Percentiles rank a stretch among this genome's conserved stretches.
phyloP scores from a whole-genome alignment of 2,329 filamentous ascomycete species.

The Plenodomus lindquistii region DNA sequence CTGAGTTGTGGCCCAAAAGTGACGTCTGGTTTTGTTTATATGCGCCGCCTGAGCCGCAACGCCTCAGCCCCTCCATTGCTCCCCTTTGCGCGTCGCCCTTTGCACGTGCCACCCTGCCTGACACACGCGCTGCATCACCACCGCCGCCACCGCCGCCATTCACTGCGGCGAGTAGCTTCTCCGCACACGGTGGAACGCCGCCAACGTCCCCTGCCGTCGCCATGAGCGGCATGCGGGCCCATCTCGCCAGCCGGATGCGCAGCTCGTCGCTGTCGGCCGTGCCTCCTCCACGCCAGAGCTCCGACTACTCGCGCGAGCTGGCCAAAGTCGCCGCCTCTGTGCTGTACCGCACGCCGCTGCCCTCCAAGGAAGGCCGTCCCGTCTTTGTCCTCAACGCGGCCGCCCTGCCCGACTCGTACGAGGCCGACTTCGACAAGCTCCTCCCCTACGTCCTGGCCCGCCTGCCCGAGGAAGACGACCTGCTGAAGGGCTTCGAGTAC shows the following conservation, averaged over 20 bases:
- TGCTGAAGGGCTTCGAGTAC: conserved; percentile 58
- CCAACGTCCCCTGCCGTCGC: conserved; percentile 11
- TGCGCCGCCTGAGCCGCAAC: conserved; percentile 8
- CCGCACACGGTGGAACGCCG: background rate
- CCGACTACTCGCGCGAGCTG: conserved; percentile 54
- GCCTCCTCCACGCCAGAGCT: conserved; percentile 50
- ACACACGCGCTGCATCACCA: background rate
- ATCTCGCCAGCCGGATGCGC: conserved; percentile 43
- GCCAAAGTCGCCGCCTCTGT: conserved; percentile 57
- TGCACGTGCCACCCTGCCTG: conserved; percentile 16
- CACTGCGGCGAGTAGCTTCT: background rate
- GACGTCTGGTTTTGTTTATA: conserved; percentile 23
- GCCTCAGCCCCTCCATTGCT: conserved; percentile 4
- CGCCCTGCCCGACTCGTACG: conserved; percentile 59
- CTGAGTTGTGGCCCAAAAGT: conserved; percentile 10
- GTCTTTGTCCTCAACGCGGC: conserved; percentile 60
- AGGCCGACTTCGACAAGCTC: conserved; percentile 59
- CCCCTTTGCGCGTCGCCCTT: conserved; percentile 1
- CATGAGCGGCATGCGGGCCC: conserved; percentile 45
- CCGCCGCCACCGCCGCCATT: background rate
- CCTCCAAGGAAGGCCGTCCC: conserved; percentile 54
- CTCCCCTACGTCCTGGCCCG: conserved; percentile 60
- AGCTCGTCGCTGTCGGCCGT: conserved; percentile 53
- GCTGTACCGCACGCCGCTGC: conserved; percentile 58
- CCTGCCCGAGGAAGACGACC: conserved; percentile 59